Percentiles rank a stretch among this genome's conserved stretches.
These are phyloP conservation scores for Crucihimalaya himalaica DNA, from an alignment of 345 rosid species.

Conservation along the genomic window DNA sequence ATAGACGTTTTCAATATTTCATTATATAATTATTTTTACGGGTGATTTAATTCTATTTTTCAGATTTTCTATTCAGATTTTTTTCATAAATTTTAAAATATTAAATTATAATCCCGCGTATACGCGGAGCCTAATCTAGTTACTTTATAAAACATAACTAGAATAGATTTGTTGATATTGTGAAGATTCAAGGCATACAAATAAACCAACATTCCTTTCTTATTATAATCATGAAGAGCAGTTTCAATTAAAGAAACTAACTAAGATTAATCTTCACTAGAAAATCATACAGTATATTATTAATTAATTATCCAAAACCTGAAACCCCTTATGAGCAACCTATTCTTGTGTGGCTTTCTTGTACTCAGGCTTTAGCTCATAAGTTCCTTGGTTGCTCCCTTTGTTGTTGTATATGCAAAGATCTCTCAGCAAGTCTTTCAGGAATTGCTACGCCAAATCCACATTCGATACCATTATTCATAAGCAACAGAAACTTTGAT, in stretches of 20 bases:
- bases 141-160: not conserved
- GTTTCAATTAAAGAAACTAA: slow-evolving; percentile 9
- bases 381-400: slow-evolving; percentile 85
- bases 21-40: too few species aligned
- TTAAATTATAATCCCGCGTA: too few species aligned
- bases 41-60: too few species aligned
- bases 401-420: slow-evolving; percentile 89
- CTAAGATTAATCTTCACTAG: not conserved
- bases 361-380: slow-evolving; percentile 91
- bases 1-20: too few species aligned
- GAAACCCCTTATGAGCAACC: slow-evolving; percentile 1
- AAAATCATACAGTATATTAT: not conserved
- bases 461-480: not conserved
- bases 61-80: too few species aligned
- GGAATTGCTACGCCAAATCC: slow-evolving; percentile 61
- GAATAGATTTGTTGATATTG: not conserved
- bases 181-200: not conserved
- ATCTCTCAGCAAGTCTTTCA: slow-evolving; percentile 82
- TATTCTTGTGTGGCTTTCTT: slow-evolving; percentile 55
- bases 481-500: not conserved
- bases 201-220: not conserved
- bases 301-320: not conserved
- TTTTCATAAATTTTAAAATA: too few species aligned
- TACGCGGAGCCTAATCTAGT: too few species aligned
- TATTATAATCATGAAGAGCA: slow-evolving; percentile 7